Percentiles rank a stretch among this genome's conserved stretches.
phyloP scores from a whole-genome alignment of 345 rosid species.

The Eucalyptus tenuipes region DNA sequence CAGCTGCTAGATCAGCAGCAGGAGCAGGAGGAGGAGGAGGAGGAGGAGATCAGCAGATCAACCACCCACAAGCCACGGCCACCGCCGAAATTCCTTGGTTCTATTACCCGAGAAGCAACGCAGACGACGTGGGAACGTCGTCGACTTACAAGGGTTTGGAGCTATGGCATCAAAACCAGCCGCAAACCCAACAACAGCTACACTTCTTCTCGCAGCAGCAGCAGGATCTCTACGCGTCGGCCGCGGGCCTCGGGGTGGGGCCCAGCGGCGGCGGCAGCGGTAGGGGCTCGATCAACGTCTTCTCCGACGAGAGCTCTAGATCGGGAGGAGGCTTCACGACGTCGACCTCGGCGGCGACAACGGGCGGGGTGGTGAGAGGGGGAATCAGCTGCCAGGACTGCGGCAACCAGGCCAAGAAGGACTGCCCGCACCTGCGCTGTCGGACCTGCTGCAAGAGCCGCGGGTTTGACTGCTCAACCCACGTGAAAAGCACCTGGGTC shows the following conservation, averaged over 20 bases:
- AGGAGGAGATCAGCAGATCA: not conserved
- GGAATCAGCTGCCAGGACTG: slow-evolving; percentile 41
- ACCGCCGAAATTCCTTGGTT: not conserved
- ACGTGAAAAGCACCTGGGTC: slow-evolving; percentile 49
- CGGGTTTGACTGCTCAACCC: slow-evolving; percentile 36
- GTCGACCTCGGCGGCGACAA: not conserved
- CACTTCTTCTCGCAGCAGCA: slow-evolving; percentile 8
- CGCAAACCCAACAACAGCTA: not conserved
- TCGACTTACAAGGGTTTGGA: not conserved
- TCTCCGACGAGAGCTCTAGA: slow-evolving; percentile 5
- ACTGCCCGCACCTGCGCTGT: slow-evolving; percentile 25
- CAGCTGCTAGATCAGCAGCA: not conserved
- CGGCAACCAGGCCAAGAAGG: slow-evolving; percentile 42
- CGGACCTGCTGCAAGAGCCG: slow-evolving; percentile 48
- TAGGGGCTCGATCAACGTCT: not conserved
- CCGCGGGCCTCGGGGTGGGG: slow-evolving; percentile 4
- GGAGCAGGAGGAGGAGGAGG: not conserved
- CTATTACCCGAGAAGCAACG: not conserved
- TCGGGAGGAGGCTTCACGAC: not conserved
- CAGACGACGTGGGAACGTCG: not conserved
- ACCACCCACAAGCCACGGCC: not conserved
- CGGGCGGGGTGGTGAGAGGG: slow-evolving; percentile 2
- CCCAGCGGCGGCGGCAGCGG: not conserved
- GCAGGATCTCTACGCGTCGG: not conserved
- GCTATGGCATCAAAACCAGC: not conserved